Base-by-base conservation (phyloP, 768 basidiomycete genomes). In the Tulasnella sp. region DNA sequence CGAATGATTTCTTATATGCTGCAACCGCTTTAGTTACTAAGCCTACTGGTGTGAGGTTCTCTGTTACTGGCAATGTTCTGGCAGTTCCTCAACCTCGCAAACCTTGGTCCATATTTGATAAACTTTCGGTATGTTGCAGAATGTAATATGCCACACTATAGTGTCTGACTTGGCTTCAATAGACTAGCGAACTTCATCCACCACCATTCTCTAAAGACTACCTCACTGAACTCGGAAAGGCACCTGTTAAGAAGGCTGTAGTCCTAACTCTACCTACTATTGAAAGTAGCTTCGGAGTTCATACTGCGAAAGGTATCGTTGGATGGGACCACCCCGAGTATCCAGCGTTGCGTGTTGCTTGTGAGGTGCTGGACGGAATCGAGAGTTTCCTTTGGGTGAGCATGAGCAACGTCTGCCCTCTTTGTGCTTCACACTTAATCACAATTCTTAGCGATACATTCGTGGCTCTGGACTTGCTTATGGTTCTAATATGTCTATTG, bases 391-490 rank as follows among this genome's bases (percentile, higher is more conserved):
- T 96, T 51, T 98, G 93, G 93, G 86, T 88, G 65, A 32, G 64
- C 1, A 1, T 25, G 24, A 2, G 19, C 39, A n/a, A 29, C 2
- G 19, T 29, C 15, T 10, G 39, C 4, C 7, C 31, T 34, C 32
- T 19, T n/a, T 48, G 25, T 25, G 12, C 37, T 46, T 24, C 22
- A 34, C 47, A 24, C n/a, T 22, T 35, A 7, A 33, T 13, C 13
- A 24, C 27, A 25, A 15, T 24, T 31, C 56, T 1, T 54, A 87
- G 83, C 77, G 82, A 22, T 84, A 82, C 55, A 89, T 99, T 54
- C 82, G 95, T 35, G 95, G 95, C 5, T 82, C 88, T 50, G 95
- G 95, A 19, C 68, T 99, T 29, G 95, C 95, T 4, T 98, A 95
- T 57, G 88, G 90, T n/a, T 88, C 88, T 24, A 78, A 78, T 59